Conservation (phyloP, 768 basidiomycete species). For the Suillus subalutaceus region DNA sequence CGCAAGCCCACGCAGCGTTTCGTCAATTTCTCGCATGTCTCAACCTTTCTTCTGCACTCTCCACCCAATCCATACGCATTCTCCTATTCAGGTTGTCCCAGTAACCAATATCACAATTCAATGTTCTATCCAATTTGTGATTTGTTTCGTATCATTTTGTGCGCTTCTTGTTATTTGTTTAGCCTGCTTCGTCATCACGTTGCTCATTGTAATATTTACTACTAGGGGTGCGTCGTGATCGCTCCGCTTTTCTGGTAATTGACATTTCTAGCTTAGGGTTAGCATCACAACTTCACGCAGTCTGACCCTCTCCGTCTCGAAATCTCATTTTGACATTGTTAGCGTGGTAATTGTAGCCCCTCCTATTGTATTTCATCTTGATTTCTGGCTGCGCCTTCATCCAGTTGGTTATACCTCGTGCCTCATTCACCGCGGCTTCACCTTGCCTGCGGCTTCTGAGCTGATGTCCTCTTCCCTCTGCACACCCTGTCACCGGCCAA, state of each 20-base stretch:
- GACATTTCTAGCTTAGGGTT: not conserved
- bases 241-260: not conserved
- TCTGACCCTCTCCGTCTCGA: not conserved
- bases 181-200: not conserved
- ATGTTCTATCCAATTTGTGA: not conserved
- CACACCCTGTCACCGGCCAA: not conserved
- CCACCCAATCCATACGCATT: not conserved
- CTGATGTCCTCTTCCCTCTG: not conserved
- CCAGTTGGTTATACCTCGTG: not conserved
- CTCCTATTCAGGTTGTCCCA: not conserved
- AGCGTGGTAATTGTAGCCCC: not conserved
- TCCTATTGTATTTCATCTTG: not conserved
- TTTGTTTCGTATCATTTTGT: not conserved
- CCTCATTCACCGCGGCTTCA: not conserved
- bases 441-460: not conserved
- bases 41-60: not conserved
- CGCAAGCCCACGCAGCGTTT: not conserved
- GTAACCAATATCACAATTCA: not conserved
- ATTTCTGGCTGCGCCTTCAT: not conserved
- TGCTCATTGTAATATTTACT: not conserved
- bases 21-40: not conserved
- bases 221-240: not conserved
- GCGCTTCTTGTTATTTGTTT: not conserved
- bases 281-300: not conserved
- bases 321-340: not conserved